Conservation (phyloP, 179 eudicot species). For the Silene vulgaris region DNA sequence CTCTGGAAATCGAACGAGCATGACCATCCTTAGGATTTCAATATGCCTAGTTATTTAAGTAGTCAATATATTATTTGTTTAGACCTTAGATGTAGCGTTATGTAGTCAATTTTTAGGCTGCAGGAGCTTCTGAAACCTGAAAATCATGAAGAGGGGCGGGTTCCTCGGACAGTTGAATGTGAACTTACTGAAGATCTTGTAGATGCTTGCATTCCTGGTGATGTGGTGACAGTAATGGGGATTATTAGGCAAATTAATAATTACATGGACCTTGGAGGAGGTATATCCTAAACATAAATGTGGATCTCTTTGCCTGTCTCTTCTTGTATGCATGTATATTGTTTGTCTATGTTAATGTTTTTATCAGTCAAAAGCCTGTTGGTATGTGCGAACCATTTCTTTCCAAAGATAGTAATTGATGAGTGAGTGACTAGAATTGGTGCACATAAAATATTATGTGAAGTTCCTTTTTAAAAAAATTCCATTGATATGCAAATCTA, state of each 20-base stretch:
- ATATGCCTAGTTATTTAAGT: background rate
- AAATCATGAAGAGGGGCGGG: constrained; percentile 97
- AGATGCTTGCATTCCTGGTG: constrained; percentile 96
- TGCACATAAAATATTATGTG: background rate
- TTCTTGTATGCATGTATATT: background rate
- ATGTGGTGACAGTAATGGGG: constrained; percentile 86
- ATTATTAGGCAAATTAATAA: constrained; percentile 86
- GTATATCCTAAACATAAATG: constrained; percentile 34
- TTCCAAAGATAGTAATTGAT: background rate
- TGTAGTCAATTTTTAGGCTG: constrained; percentile 37
- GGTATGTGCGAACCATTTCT: background rate
- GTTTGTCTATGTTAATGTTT: background rate
- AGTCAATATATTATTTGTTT: background rate
- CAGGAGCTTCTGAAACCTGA: constrained; percentile 91
- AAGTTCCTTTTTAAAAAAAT: background rate
- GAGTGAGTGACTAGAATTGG: background rate
- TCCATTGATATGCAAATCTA: background rate
- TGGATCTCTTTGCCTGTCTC: background rate
- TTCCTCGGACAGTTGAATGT: constrained; percentile 94
- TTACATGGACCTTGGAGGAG: constrained; percentile 99
- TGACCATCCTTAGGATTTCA: constrained; percentile 3
- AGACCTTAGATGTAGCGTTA: constrained; percentile 7
- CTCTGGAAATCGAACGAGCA: background rate
- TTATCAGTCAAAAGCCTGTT: background rate
- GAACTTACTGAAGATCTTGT: constrained; percentile 92